Base-by-base conservation (phyloP, 2,329 filamentous ascomycete genomes). In the Colletotrichum orchidophilum region DNA sequence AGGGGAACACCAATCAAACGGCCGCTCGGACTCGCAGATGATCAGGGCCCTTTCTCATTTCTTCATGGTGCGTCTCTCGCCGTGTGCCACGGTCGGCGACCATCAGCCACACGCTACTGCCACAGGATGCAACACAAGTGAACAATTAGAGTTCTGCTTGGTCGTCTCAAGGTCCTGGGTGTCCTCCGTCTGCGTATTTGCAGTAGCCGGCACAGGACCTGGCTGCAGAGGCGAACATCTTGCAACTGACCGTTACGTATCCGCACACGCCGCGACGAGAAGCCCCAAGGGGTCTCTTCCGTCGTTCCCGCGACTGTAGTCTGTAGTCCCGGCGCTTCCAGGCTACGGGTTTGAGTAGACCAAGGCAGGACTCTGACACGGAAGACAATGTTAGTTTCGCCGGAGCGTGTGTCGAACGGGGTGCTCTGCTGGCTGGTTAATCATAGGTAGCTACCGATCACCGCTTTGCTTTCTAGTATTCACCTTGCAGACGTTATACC, bases 21-120 rank as follows among this genome's bases (percentile, higher is more conserved):
- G 53, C 24, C 31, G 58, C 63, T 58, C 63, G 58, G 63, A 29
- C 58, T 50, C 50, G 13, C n/a, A 21, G 68, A 68, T 68, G 42
- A 68, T 54, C 64, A 68, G 31, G 58, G 64, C 68, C 50, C 64
- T 63, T 68, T 49, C 49, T 70, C 53, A 63, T 55, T 71, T 68
- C 64, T 71, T 35, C 42, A 58, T 49, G 64, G 68, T 54, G 64
- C 53, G 53, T 63, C 63, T 70, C 39, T 26, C 52, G 35, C 50
- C 26, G 50, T 62, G 63, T 62, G 68, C 68, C 68, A 68, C 68
- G 58, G 58, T 33, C 53, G 33, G 42, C 42, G 21, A 46, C 63
- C 21, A 71, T 58, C 68, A 68, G 64, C 68, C 68, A 71, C 64
- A 68, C 58, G 52, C 58, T 53, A 68, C 59, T 57, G 63, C 63